phyloP scores from a whole-genome alignment of 2,329 filamentous ascomycete genomes.

The Microcyclospora pomicola region DNA sequence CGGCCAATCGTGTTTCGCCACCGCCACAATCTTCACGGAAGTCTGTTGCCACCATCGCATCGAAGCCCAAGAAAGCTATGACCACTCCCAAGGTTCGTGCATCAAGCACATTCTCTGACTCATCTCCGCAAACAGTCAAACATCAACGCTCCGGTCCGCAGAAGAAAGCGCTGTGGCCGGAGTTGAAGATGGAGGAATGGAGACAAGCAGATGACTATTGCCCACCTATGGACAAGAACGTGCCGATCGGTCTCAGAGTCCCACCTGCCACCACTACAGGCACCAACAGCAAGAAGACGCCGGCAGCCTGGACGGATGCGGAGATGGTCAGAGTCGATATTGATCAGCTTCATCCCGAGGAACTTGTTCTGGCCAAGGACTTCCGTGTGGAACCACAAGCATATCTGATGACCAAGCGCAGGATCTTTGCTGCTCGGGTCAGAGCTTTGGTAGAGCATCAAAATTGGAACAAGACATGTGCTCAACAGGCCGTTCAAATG shows the following conservation, averaged over 20 bases:
- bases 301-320: background rate
- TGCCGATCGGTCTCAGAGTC: slow-evolving; percentile 1
- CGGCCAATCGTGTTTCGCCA: no score
- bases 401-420: slow-evolving; percentile 83
- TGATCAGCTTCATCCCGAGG: slow-evolving; percentile 61
- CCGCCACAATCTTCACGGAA: no score
- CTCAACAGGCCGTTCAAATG: slow-evolving; percentile 93
- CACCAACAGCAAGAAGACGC: slow-evolving; percentile 1
- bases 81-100: no score
- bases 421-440: slow-evolving; percentile 70
- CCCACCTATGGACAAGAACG: no score
- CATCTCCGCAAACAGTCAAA: no score
- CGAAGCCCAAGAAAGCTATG: no score
- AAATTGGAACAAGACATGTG: slow-evolving; percentile 88
- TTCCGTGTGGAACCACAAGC: slow-evolving; percentile 74
- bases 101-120: no score
- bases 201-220: no score
- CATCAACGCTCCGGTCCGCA: no score
- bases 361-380: slow-evolving; percentile 61
- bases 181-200: no score
- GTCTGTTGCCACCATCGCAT: no score
- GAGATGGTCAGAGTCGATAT: slow-evolving; percentile 37
- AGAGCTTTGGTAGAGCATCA: slow-evolving; percentile 50
- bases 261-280: slow-evolving; percentile 7
- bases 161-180: no score